phyloP scores from a whole-genome alignment of 192 early-diverging fungal species.

The Coemansia sp. region DNA sequence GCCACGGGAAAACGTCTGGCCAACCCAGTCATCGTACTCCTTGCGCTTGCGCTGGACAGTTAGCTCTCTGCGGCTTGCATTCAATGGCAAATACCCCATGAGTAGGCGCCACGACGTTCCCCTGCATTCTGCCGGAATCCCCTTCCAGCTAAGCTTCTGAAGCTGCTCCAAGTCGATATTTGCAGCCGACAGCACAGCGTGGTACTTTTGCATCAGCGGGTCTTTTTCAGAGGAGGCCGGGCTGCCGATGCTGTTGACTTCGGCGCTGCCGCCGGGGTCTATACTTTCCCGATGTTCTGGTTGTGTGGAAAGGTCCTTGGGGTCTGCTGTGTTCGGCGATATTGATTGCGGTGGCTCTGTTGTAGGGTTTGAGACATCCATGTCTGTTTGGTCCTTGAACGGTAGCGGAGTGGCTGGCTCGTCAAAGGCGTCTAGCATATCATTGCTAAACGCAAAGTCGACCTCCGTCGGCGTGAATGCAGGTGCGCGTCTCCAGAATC shows the following conservation, averaged over 20 bases:
- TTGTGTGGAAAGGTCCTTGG: background rate
- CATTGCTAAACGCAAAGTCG: conserved; percentile 21
- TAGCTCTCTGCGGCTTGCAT: conserved; percentile 76
- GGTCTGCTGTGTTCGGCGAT: background rate
- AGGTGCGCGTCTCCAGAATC: conserved; percentile 46
- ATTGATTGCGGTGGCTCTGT: background rate
- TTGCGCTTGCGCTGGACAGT: conserved; percentile 87
- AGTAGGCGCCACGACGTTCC: conserved; percentile 92
- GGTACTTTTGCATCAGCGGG: conserved; percentile 53
- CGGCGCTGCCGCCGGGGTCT: background rate
- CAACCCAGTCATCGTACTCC: conserved; percentile 87
- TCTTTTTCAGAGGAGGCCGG: background rate
- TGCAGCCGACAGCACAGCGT: conserved; percentile 55
- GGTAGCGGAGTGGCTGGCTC: background rate
- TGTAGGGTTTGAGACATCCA: background rate
- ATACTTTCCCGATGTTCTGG: background rate
- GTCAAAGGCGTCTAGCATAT: conserved; percentile 8
- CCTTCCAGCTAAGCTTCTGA: conserved; percentile 87
- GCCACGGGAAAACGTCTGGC: conserved; percentile 79
- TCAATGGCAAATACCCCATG: conserved; percentile 90
- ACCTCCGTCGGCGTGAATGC: conserved; percentile 32
- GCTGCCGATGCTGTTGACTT: background rate
- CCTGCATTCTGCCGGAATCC: conserved; percentile 83
- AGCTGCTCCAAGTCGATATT: conserved; percentile 76
- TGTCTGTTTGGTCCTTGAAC: background rate